Base-by-base conservation (phyloP, 1,139 yeast genomes). In the Kluyveromyces sp. region DNA sequence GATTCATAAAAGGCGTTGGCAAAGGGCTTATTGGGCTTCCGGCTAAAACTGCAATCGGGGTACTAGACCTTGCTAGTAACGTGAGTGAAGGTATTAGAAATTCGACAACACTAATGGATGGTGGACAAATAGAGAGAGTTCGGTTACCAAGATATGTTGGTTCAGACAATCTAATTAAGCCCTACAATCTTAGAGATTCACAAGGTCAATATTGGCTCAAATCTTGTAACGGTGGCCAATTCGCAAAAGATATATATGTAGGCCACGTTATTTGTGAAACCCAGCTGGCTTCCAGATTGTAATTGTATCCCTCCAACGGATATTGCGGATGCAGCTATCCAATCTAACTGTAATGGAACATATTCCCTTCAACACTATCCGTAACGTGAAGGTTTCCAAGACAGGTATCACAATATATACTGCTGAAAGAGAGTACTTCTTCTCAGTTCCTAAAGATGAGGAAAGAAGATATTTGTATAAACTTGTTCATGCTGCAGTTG, bases 181-280 rank as follows among this genome's bases (percentile, higher is more conserved):
- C 94, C 1, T 94, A 77, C 63, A 77, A 83, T n/a, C 79, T 78
- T 53, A 72, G 94, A 47, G 96, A 88, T 55, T 85, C 97, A 0
- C 94, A 89, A 55, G 99, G 99, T 3, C 97, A 92, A 63, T 86
- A 75, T 58, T 88, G 97, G 95, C 72, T 92, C 51, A 89, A 87
- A 65, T 73, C 80, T 7, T 78, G 87, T 30, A 85, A 85, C 60
- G 95, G 94, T 42, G 97, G 97, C 1, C 69, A 75, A 41, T 87
- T 71, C 60, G 76, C 79, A 54, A 72, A 73, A 48, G 97, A 92
- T 57, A 71, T 72, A 33, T 94, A 92, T 59, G 70, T 92, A 50
- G 95, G 97, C 0, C 98, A 94, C 64, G 77, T 86, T 53, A 75
- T 86, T 15, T 69, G 90, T 44, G 83, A 92, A 1, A 95, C 95